Conservation (phyloP, 306 rosid species). For the Ziziphus jujuba region DNA sequence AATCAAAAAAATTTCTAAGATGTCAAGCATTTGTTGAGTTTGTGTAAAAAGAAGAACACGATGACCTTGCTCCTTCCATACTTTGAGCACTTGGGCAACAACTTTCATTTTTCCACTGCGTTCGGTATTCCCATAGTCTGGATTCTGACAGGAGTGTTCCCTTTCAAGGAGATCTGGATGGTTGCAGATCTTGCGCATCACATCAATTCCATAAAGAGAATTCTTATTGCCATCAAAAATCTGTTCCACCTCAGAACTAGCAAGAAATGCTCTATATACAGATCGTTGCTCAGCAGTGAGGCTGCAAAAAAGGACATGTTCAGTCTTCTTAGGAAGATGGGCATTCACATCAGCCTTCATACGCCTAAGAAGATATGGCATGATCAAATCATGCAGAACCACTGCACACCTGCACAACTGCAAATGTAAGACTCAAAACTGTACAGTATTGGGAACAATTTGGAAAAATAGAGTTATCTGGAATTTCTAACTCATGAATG, state of each 20-base stretch:
- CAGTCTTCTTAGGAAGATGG: conserved; percentile 93
- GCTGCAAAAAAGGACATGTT: conserved; percentile 96
- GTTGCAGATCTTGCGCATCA: conserved; percentile 96
- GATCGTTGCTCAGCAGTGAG: conserved; percentile 84
- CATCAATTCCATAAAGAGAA: conserved; percentile 93
- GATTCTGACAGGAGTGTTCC: conserved; percentile 71
- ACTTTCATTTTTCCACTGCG: conserved; percentile 98
- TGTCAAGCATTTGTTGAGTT: conserved; percentile 96
- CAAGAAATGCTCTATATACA: conserved; percentile 92
- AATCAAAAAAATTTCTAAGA: conserved; percentile 67
- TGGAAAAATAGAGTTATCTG: background rate
- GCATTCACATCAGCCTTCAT: conserved; percentile 98
- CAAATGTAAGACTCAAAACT: conserved; percentile 18
- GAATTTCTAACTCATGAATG: background rate
- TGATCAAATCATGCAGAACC: conserved; percentile 88
- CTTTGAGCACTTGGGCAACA: conserved; percentile 87
- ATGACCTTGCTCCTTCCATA: conserved; percentile 97
- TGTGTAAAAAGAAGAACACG: conserved; percentile 92
- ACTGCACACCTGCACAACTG: conserved; percentile 84
- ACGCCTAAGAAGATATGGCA: conserved; percentile 97
- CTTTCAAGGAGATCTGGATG: conserved; percentile 99
- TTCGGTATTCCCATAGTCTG: conserved; percentile 92
- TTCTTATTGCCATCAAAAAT: conserved; percentile 82
- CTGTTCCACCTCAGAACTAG: conserved; percentile 95
- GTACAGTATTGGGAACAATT: background rate